phyloP scores from a whole-genome alignment of 306 rosid genomes.

The Fragaria vesca region DNA sequence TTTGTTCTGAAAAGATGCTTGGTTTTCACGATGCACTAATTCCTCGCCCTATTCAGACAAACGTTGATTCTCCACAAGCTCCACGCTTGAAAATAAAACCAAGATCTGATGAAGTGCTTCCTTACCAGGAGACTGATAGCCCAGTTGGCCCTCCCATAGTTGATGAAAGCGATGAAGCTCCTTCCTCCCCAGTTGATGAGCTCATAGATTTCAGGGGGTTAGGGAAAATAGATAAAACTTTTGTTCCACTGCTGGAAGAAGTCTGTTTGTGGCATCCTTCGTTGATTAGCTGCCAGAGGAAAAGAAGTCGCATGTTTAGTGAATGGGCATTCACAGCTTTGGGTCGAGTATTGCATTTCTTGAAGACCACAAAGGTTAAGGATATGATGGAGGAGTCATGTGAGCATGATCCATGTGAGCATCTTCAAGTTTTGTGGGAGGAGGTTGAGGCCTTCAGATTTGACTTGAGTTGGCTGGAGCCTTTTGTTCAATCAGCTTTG shows the following conservation, averaged over 20 bases:
- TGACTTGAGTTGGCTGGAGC: slow-evolving; percentile 13
- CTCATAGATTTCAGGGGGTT: slow-evolving; percentile 3
- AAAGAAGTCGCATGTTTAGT: background rate
- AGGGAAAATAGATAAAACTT: background rate
- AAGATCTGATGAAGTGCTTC: background rate
- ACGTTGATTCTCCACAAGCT: background rate
- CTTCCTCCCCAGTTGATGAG: background rate
- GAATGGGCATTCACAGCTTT: slow-evolving; percentile 18
- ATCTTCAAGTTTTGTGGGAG: slow-evolving; percentile 8
- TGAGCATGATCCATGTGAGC: background rate
- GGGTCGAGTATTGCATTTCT: slow-evolving; percentile 6
- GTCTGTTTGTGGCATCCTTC: slow-evolving; percentile 14
- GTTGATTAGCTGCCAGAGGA: background rate
- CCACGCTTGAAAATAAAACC: background rate
- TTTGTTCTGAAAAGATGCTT: background rate
- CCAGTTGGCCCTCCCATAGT: background rate
- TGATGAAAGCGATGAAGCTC: background rate
- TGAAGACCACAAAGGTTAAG: slow-evolving; percentile 6
- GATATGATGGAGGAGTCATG: slow-evolving; percentile 6
- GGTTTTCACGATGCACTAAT: background rate
- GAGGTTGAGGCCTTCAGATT: background rate
- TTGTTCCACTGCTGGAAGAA: slow-evolving; percentile 14
- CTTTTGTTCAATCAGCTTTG: slow-evolving; percentile 7
- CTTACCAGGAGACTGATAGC: background rate
- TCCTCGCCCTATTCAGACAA: background rate